phyloP scores from a whole-genome alignment of 1,284 basidiomycete species.

The Hypsizygus ulmarius region DNA sequence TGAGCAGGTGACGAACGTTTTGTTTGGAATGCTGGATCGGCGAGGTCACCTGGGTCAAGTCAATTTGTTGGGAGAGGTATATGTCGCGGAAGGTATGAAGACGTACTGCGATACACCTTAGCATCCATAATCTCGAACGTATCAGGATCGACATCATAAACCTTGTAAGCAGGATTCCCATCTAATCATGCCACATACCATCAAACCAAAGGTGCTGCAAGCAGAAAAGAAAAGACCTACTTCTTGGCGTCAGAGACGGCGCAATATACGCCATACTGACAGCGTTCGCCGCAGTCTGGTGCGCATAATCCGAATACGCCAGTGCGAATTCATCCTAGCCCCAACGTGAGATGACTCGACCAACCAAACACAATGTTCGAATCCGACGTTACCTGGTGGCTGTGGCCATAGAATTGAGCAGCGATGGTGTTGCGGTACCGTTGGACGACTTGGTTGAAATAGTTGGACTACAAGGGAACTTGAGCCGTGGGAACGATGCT shows the following conservation, averaged over 20 bases:
- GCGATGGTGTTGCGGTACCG: slow-evolving; percentile 58
- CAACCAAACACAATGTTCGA: too few relatives aligned
- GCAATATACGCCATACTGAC: slow-evolving; percentile 48
- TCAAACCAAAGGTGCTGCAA: neutral
- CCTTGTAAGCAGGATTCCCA: slow-evolving; percentile 50
- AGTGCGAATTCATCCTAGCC: slow-evolving; percentile 54
- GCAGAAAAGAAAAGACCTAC: slow-evolving; percentile 27
- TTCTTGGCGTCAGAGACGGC: slow-evolving; percentile 57
- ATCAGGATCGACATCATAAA: slow-evolving; percentile 53
- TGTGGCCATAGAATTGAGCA: slow-evolving; percentile 42
- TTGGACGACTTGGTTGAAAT: slow-evolving; percentile 56
- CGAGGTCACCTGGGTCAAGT: slow-evolving; percentile 32
- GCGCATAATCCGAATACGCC: slow-evolving; percentile 51
- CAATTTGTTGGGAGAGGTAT: neutral
- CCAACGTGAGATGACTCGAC: slow-evolving; percentile 25
- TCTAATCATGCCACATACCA: slow-evolving; percentile 25
- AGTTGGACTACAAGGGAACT: slow-evolving; percentile 42
- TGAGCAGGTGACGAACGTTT: slow-evolving; percentile 24
- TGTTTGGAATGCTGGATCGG: slow-evolving; percentile 36
- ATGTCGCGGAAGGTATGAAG: neutral
- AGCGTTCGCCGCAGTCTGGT: slow-evolving; percentile 48
- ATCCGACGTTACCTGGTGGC: slow-evolving; percentile 26
- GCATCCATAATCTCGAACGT: slow-evolving; percentile 53
- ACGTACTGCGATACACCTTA: slow-evolving; percentile 40
- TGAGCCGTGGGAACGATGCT: neutral